Base-by-base conservation (phyloP, 352 stramenopile species). In the Phytopythium chamaehyphon region DNA sequence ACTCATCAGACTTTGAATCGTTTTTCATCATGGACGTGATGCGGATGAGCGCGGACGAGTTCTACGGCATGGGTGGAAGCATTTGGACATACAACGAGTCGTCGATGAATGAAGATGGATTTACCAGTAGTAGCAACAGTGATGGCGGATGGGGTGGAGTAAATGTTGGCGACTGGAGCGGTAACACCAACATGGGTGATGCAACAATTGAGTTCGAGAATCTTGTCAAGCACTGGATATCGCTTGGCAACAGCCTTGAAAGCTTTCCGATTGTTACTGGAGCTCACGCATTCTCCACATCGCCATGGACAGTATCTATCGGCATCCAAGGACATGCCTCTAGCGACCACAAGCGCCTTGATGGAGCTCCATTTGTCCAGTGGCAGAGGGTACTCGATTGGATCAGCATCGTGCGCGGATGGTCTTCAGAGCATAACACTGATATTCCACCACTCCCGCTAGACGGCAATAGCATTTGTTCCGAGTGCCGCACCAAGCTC, bases 11-110 rank as follows among this genome's bases (percentile, higher is more conserved):
- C 28, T 45, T 68, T 10, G 22, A 28, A 33, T 19, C 36, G 19
- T 64, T 69, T 19, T 36, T 69, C 23, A 39, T 55, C 36, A 58
- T 47, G 14, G 39, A 43, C 0, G 11, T 40, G 26, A 31, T 40
- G 9, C 18, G 18, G 7, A 28, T 18, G 45, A 40, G n/a, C n/a
- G 14, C 15, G 1, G 45, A 51, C 3, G 45, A 51, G 2, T 51
- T 51, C 18, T 51, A 31, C n/a, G 18, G 31, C 31, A 22, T 57
- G 19, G 61, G 55, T 9, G 55, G 51, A 10, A 56, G 46, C 22
- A 36, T 43, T 1, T 44, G 9, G 12, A 54, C 56, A 22, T 57
- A 6, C 51, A 55, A 15, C 55, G 46, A 28, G 10, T 54, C 8
- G 14, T 28, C 15, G 28, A 16, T 26, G n/a, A n/a, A 40, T 23